These are phyloP conservation scores for Trichoderma citrinoviride DNA, from an alignment of 2,329 filamentous ascomycete genomes.

Conservation along the genomic window DNA sequence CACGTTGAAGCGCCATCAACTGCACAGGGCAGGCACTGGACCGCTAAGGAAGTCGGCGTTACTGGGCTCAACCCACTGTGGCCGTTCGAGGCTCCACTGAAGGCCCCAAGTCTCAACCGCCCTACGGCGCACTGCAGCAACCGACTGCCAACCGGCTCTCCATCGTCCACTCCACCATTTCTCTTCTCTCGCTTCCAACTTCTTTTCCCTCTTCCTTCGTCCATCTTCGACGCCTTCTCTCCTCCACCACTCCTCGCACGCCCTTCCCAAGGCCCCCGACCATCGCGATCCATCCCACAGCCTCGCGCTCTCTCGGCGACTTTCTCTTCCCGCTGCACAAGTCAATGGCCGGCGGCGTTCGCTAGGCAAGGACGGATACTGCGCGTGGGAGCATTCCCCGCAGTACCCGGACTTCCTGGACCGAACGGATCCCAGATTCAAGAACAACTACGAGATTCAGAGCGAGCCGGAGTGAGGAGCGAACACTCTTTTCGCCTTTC, in stretches of 20 bases:
- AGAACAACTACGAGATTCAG: not conserved
- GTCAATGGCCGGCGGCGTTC: slow-evolving; percentile 58
- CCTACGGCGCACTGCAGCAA: slow-evolving; percentile 1
- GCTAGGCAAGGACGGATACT: slow-evolving; percentile 55
- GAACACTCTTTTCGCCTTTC: not conserved
- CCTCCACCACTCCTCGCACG: slow-evolving; percentile 4
- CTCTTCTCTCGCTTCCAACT: not conserved
- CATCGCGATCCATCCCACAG: slow-evolving; percentile 11
- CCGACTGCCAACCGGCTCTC: slow-evolving; percentile 9
- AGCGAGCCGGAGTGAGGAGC: not conserved
- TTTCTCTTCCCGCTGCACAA: slow-evolving; percentile 26
- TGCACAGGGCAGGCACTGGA: too few species aligned
- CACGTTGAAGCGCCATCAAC: not conserved
- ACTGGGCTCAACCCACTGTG: not conserved
- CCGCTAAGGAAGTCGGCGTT: not conserved
- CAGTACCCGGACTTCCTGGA: slow-evolving; percentile 46
- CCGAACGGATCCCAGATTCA: slow-evolving; percentile 24
- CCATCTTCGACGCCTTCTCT: slow-evolving; percentile 13
- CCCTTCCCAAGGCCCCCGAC: not conserved
- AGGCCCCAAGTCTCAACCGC: slow-evolving; percentile 10
- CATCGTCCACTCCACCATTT: slow-evolving; percentile 10
- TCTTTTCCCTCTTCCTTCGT: slow-evolving; percentile 9
- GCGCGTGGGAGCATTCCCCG: slow-evolving; percentile 58
- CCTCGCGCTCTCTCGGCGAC: slow-evolving; percentile 17
- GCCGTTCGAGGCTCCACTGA: slow-evolving; percentile 2